Conservation (phyloP, 257 asterid genomes). For the Nicotiana tabacum region DNA sequence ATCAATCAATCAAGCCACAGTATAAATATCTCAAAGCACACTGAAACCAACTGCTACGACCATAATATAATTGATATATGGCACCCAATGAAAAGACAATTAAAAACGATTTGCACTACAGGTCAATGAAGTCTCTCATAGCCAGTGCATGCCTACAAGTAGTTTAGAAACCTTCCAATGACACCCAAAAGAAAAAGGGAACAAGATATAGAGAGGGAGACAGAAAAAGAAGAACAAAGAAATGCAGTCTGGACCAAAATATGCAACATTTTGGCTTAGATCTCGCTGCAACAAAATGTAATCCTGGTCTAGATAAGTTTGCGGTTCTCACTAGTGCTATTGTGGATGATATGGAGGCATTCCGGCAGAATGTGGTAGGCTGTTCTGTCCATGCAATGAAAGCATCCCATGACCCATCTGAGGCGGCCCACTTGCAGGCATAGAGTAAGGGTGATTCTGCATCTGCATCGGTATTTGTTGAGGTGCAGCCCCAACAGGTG, state of each 20-base stretch:
- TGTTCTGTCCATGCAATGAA: constrained; percentile 42
- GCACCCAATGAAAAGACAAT: background rate
- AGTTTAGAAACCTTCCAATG: background rate
- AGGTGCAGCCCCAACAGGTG: constrained; percentile 26
- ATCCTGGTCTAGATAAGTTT: background rate
- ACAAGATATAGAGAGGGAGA: background rate
- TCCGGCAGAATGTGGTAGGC: constrained; percentile 51
- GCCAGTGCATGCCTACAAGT: background rate
- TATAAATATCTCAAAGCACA: background rate
- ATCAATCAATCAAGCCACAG: background rate
- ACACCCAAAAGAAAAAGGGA: background rate
- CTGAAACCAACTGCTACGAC: background rate
- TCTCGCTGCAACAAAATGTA: background rate
- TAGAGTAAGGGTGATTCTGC: constrained; percentile 67
- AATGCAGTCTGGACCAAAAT: background rate
- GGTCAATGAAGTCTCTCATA: background rate
- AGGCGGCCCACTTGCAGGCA: constrained; percentile 39
- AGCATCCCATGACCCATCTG: constrained; percentile 49
- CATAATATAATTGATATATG: background rate
- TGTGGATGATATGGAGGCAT: constrained; percentile 66
- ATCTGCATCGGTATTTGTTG: constrained; percentile 60
- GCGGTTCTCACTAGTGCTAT: constrained; percentile 19
- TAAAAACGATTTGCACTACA: background rate
- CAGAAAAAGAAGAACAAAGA: background rate
- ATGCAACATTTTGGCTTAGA: background rate